Conservation (phyloP, 208 protist genomes). For the Acanthamoeba culbertsoni region DNA sequence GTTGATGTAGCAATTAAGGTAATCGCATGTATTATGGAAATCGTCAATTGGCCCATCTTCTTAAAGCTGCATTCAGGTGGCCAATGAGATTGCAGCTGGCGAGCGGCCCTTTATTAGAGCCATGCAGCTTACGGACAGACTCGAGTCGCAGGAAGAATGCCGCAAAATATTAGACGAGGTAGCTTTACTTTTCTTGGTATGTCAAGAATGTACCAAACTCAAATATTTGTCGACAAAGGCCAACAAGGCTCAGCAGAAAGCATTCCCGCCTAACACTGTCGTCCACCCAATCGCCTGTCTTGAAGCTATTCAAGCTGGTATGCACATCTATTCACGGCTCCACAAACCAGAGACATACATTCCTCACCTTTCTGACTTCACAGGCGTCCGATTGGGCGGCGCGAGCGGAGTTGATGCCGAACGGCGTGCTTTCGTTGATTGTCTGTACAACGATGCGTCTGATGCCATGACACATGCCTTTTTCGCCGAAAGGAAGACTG, state of each 20-base stretch:
- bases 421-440: conserved; percentile 75
- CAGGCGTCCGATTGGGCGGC: background rate
- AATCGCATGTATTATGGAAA: background rate
- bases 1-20: background rate
- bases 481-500: conserved; percentile 74
- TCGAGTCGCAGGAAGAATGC: background rate
- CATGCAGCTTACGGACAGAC: background rate
- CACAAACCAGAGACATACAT: no score
- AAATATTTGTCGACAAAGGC: background rate
- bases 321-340: background rate
- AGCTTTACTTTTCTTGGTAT: background rate
- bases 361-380: background rate
- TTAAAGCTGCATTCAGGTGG: background rate
- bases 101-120: background rate
- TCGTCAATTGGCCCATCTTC: background rate
- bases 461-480: conserved; percentile 86
- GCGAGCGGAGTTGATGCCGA: conserved; percentile 76
- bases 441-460: conserved; percentile 72
- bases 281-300: background rate
- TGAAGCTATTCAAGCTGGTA: conserved; percentile 7
- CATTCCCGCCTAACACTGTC: background rate
- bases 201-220: background rate
- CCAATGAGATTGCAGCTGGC: background rate
- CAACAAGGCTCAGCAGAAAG: background rate
- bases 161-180: conserved; percentile 5